Evolutionary conservation across 768 basidiomycete species (phyloP).

Genomic region (Imleria badia): DNA sequence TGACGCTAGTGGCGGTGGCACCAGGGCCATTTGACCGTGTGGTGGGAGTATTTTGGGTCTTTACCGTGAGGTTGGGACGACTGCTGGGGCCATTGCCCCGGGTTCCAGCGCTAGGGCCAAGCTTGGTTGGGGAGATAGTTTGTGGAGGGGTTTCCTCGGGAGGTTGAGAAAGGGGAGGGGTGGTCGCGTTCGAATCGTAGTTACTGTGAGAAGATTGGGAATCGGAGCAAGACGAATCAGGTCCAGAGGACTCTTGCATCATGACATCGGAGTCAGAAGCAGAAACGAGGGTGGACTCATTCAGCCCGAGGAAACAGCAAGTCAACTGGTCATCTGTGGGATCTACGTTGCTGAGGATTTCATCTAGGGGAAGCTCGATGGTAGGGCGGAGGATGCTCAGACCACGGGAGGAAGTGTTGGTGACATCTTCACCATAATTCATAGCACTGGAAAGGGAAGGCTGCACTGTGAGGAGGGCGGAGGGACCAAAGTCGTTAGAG

Average conservation of each 20-base stretch:
- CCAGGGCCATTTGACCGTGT: conserved; percentile 59
- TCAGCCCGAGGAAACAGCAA: conserved; percentile 2
- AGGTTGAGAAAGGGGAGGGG: conserved; percentile 39
- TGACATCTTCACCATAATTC: conserved; percentile 79
- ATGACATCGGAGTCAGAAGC: conserved; percentile 23
- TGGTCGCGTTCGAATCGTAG: background rate
- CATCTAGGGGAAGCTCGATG: conserved; percentile 84
- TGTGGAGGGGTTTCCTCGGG: conserved; percentile 45
- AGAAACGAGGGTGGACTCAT: background rate
- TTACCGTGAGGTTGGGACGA: conserved; percentile 61
- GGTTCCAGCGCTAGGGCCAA: conserved; percentile 54
- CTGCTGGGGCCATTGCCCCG: conserved; percentile 42
- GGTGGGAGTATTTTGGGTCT: conserved; percentile 46
- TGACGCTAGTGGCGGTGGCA: conserved; percentile 62
- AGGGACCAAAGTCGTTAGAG: conserved; percentile 72
- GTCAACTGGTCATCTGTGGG: conserved; percentile 17
- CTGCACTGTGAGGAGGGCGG: conserved; percentile 66
- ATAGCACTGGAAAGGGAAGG: conserved; percentile 66
- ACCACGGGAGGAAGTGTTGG: conserved; percentile 45
- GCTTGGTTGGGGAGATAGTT: conserved; percentile 58
- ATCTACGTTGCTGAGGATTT: conserved; percentile 51
- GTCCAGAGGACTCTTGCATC: conserved; percentile 29
- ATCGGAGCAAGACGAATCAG: conserved; percentile 13
- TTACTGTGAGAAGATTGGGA: conserved; percentile 3
- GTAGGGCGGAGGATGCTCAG: conserved; percentile 73